Evolutionary conservation across 306 rosid genomes (phyloP).

Genomic region (Medicago ruthenica): DNA sequence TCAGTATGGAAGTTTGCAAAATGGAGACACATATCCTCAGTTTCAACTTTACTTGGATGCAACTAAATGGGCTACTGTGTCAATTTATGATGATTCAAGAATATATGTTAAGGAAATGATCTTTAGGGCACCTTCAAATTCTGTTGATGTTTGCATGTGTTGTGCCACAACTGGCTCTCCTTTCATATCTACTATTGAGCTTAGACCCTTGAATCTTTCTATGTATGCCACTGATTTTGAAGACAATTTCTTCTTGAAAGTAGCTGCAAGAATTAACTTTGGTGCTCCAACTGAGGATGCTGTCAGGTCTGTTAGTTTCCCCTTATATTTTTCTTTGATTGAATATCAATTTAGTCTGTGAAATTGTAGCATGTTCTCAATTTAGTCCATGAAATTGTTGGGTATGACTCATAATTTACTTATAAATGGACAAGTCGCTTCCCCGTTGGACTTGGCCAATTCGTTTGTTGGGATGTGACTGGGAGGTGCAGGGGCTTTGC

Average conservation of each 20-base stretch:
- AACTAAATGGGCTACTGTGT: slow-evolving; percentile 88
- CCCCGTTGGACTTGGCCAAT: neutral
- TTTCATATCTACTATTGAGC: slow-evolving; percentile 89
- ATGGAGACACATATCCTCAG: slow-evolving; percentile 91
- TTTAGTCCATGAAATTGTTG: neutral
- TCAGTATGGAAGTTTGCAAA: slow-evolving; percentile 73
- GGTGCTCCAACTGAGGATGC: slow-evolving; percentile 78
- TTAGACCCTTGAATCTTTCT: slow-evolving; percentile 85
- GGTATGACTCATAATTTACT: neutral
- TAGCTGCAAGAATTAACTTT: slow-evolving; percentile 90
- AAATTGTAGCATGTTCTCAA: neutral
- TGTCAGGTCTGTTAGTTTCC: slow-evolving; percentile 60
- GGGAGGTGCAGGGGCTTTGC: neutral
- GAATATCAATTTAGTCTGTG: neutral
- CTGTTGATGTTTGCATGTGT: slow-evolving; percentile 82
- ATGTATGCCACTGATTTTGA: slow-evolving; percentile 97
- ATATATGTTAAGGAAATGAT: slow-evolving; percentile 82
- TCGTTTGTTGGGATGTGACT: neutral
- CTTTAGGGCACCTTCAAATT: slow-evolving; percentile 76
- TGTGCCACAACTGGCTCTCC: slow-evolving; percentile 95
- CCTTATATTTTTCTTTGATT: slow-evolving; percentile 12
- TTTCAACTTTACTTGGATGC: slow-evolving; percentile 87
- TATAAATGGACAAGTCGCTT: neutral
- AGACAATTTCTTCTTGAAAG: slow-evolving; percentile 78
- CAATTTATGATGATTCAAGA: slow-evolving; percentile 76